Evolutionary conservation across 345 rosid genomes (phyloP).

Genomic region (Citrus sp.): DNA sequence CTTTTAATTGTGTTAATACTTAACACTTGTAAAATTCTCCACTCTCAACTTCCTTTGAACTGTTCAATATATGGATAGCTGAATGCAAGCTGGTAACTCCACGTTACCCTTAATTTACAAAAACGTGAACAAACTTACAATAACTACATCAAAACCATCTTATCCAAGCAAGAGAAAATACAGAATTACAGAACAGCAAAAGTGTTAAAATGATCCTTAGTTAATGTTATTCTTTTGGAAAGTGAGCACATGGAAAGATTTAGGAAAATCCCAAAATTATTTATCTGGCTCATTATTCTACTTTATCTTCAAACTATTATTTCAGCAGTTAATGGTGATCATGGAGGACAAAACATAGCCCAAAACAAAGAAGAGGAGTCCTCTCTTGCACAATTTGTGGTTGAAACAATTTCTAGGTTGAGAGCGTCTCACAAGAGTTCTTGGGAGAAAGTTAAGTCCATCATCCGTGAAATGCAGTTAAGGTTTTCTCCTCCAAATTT

Average conservation of each 20-base stretch:
- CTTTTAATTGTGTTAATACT: background rate
- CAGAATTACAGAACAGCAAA: background rate
- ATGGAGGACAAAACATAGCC: conserved; percentile 9
- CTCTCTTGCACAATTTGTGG: conserved; percentile 27
- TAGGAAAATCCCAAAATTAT: conserved; percentile 12
- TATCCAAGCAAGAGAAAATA: background rate
- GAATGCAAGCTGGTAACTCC: background rate
- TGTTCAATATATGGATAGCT: background rate
- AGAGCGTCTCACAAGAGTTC: conserved; percentile 42
- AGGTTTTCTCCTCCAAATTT: conserved; percentile 56
- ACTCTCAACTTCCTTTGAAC: background rate
- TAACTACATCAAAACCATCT: background rate
- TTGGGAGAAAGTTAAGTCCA: conserved; percentile 54
- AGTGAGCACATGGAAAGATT: conserved; percentile 21
- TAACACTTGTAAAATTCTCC: too few relatives aligned
- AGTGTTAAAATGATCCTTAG: too few relatives aligned
- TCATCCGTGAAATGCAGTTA: conserved; percentile 39
- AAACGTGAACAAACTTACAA: background rate
- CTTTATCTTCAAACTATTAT: conserved; percentile 13
- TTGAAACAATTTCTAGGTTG: conserved; percentile 25
- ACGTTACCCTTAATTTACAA: background rate
- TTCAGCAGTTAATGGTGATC: conserved; percentile 8
- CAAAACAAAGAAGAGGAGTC: conserved; percentile 28
- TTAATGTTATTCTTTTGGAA: background rate
- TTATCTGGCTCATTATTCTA: conserved; percentile 20